Conservation (phyloP, 495 filamentous ascomycete species). For the Sabuloglossum arenarium region DNA sequence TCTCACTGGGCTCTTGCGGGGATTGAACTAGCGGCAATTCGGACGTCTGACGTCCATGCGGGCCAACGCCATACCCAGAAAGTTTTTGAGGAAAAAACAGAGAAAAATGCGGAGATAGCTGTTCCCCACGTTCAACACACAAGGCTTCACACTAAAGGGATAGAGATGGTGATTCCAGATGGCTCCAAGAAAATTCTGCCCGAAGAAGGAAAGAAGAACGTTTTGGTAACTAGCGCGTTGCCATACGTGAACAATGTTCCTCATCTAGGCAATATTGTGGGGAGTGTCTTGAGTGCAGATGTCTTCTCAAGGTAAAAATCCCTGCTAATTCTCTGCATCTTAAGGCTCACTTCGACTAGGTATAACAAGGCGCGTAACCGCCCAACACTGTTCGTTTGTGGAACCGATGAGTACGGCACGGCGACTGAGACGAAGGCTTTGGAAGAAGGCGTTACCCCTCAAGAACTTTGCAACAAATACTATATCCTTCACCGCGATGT, state of each 20-base stretch:
- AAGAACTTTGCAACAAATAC: conserved; percentile 20
- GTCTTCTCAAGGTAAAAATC: conserved; percentile 41
- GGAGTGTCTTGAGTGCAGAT: conserved; percentile 68
- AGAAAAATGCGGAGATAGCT: background rate
- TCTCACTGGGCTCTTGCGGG: background rate
- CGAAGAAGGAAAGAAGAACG: conserved; percentile 24
- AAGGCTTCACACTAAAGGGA: conserved; percentile 5
- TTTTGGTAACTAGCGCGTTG: conserved; percentile 29
- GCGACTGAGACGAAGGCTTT: conserved; percentile 21
- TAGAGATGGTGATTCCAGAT: background rate
- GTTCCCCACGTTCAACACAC: background rate
- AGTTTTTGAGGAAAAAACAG: too few relatives aligned
- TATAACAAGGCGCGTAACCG: conserved; percentile 50
- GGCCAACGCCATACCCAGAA: background rate
- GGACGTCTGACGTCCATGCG: background rate
- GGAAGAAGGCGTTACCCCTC: conserved; percentile 17
- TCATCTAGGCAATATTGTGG: conserved; percentile 85
- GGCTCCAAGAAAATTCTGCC: conserved; percentile 15
- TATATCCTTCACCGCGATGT: conserved; percentile 18
- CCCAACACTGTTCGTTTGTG: conserved; percentile 27
- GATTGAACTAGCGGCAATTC: background rate
- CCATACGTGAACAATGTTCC: conserved; percentile 95
- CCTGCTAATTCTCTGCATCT: background rate
- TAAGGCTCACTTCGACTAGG: conserved; percentile 23
- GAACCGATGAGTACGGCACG: conserved; percentile 22